These are phyloP conservation scores for Arthrobotrys sphaeroides DNA, from an alignment of 2,329 filamentous ascomycete genomes.

Conservation along the genomic window DNA sequence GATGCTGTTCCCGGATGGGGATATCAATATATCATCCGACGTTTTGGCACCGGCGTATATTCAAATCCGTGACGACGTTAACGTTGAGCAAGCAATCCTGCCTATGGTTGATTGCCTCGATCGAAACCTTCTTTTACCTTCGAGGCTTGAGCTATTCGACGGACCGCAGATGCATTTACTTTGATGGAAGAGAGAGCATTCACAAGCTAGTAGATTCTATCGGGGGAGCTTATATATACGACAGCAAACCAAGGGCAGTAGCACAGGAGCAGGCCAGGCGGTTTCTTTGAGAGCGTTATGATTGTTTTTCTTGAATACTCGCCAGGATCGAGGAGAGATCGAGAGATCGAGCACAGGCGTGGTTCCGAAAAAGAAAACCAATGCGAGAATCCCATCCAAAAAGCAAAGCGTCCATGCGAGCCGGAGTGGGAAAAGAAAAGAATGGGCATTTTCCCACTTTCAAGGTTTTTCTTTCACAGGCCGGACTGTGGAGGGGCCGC, in stretches of 20 bases:
- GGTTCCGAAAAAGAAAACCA: constrained; percentile 32
- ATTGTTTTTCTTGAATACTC: constrained; percentile 4
- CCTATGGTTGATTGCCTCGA: background rate
- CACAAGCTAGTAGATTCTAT: no score
- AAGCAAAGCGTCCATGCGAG: constrained; percentile 34
- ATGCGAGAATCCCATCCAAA: constrained; percentile 23
- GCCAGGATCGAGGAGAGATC: constrained; percentile 36
- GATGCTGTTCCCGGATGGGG: constrained; percentile 1
- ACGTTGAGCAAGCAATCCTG: background rate
- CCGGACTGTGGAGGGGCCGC: background rate
- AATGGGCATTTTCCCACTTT: background rate
- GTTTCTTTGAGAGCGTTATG: constrained; percentile 17
- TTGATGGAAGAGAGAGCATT: background rate
- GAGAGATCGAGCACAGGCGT: constrained; percentile 41
- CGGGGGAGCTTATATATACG: constrained; percentile 41
- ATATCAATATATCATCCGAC: background rate
- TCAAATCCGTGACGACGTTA: background rate
- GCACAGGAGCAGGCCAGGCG: background rate
- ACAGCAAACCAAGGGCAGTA: background rate
- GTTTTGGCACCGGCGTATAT: background rate
- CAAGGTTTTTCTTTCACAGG: background rate
- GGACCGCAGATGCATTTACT: no score
- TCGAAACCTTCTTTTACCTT: background rate
- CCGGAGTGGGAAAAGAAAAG: constrained; percentile 12
- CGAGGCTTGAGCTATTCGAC: background rate